phyloP scores from a whole-genome alignment of 2,329 filamentous ascomycete species.

The Trichoderma brevicompactum region DNA sequence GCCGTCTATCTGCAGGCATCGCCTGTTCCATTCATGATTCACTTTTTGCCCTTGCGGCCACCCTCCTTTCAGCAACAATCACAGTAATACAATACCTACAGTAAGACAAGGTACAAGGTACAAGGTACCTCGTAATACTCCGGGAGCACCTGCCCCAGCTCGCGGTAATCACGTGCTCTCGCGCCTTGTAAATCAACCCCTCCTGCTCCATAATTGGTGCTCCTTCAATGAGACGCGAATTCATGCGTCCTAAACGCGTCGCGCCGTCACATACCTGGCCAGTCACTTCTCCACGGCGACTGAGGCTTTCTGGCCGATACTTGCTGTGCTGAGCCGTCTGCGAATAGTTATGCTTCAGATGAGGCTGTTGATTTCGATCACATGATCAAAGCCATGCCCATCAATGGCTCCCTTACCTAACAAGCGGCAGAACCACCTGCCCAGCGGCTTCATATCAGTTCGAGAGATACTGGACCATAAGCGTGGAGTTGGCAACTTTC shows the following conservation, averaged over 20 bases:
- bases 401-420: conserved; percentile 19
- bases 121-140: background rate
- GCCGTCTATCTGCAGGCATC: background rate
- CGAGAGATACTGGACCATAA: conserved; percentile 50
- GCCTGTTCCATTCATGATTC: background rate
- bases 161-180: conserved; percentile 13
- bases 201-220: background rate
- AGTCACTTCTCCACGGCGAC: background rate
- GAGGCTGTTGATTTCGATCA: background rate
- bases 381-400: conserved; percentile 22
- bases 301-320: background rate
- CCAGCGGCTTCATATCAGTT: conserved; percentile 39
- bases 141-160: background rate
- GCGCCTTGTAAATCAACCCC: conserved; percentile 6
- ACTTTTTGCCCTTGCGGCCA: background rate
- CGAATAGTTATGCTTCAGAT: background rate
- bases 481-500: conserved; percentile 37
- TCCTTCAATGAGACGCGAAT: conserved; percentile 11
- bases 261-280: background rate
- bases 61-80: background rate
- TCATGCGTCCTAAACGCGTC: conserved; percentile 16
- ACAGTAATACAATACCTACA: background rate
- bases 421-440: conserved; percentile 29
- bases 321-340: background rate
- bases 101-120: background rate